Evolutionary conservation across 352 stramenopile genomes (phyloP).

Genomic region (Phytophthora lateralis): DNA sequence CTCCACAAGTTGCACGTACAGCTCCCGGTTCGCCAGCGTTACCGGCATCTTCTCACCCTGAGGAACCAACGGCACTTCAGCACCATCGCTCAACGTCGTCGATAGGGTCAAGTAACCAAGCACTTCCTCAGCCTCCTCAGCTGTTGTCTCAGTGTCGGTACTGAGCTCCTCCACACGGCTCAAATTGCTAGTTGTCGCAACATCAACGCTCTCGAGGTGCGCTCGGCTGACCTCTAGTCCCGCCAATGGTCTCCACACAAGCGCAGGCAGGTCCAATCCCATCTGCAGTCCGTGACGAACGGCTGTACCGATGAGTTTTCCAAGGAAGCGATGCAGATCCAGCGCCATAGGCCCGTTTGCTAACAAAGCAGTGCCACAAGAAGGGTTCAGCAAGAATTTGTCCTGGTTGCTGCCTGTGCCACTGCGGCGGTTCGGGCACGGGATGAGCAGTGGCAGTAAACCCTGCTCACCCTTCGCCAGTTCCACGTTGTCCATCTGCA

Average conservation of each 20-base stretch:
- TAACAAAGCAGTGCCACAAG: slow-evolving; percentile 77
- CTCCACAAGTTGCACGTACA: slow-evolving; percentile 75
- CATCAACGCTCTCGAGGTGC: slow-evolving; percentile 83
- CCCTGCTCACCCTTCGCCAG: slow-evolving; percentile 86
- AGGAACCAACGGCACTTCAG: slow-evolving; percentile 67
- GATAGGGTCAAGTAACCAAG: slow-evolving; percentile 80
- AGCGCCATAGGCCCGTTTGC: slow-evolving; percentile 90
- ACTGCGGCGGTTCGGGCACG: slow-evolving; percentile 87
- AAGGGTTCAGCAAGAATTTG: slow-evolving; percentile 92
- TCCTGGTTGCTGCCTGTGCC: slow-evolving; percentile 91
- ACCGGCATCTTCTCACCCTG: slow-evolving; percentile 78
- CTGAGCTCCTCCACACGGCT: slow-evolving; percentile 64
- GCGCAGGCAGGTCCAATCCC: slow-evolving; percentile 88
- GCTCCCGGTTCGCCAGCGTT: slow-evolving; percentile 57
- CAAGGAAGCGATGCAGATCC: slow-evolving; percentile 95
- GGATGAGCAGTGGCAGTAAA: slow-evolving; percentile 87
- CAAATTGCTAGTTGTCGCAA: slow-evolving; percentile 76
- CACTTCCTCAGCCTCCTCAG: slow-evolving; percentile 49
- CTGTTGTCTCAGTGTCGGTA: slow-evolving; percentile 24
- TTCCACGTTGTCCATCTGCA: slow-evolving; percentile 92
- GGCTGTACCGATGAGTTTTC: slow-evolving; percentile 95
- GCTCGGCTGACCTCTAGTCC: slow-evolving; percentile 75
- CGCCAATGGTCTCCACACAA: slow-evolving; percentile 88
- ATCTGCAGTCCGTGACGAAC: slow-evolving; percentile 96
- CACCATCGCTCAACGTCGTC: slow-evolving; percentile 81